Percentiles rank a stretch among this genome's conserved stretches.
Conservation (phyloP, 345 rosid species). For the Populus euphratica region DNA sequence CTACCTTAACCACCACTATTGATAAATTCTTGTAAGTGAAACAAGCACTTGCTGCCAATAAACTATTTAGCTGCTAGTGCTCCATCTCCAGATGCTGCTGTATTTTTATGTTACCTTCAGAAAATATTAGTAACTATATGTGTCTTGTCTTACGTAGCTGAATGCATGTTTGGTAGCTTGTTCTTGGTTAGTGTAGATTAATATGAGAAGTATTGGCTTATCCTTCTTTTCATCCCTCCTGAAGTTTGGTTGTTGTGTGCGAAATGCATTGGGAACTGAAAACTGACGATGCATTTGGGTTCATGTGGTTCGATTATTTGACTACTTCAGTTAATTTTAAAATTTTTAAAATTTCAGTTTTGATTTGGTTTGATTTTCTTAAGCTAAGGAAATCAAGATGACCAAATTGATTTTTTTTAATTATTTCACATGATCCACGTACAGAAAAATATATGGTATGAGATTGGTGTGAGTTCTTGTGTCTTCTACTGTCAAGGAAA, state of each 20-base stretch:
- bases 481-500: neutral
- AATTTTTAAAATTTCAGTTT: neutral
- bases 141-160: neutral
- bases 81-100: constrained; percentile 10
- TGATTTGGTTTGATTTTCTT: neutral
- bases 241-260: neutral
- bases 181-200: neutral
- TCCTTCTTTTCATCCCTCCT: neutral
- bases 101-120: constrained; percentile 8
- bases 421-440: neutral
- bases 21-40: constrained; percentile 38
- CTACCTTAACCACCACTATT: constrained; percentile 35
- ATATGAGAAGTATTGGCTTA: neutral
- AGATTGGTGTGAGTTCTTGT: neutral
- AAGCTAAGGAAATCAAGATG: neutral
- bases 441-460: neutral
- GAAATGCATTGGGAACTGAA: neutral
- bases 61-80: constrained; percentile 6
- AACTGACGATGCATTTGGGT: neutral
- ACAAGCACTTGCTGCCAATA: neutral
- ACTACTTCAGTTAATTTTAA: neutral
- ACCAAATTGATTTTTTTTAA: neutral
- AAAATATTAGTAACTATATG: constrained; percentile 3
- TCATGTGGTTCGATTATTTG: neutral
- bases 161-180: neutral